Evolutionary conservation across 192 early-diverging fungal species (phyloP).

Genomic region (Linnemannia exigua): DNA sequence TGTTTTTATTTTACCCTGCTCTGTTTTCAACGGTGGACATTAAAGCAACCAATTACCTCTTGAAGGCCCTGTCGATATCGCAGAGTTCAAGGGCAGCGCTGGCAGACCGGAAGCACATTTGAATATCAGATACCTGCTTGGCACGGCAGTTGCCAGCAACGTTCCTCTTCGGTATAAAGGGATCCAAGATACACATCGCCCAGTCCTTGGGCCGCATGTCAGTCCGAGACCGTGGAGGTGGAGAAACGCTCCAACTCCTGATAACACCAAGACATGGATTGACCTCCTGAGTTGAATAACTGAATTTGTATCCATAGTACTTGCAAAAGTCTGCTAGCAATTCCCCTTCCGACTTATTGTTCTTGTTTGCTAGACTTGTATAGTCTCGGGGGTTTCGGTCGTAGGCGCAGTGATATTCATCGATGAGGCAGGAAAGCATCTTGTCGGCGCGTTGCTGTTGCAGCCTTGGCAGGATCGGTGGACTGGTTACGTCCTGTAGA

Average conservation of each 20-base stretch:
- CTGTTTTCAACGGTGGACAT: too few species aligned
- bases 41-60: background rate
- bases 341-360: background rate
- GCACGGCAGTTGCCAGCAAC: constrained; percentile 8
- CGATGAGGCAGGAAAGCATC: background rate
- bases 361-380: background rate
- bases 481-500: background rate
- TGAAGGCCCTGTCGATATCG: background rate
- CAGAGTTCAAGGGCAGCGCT: background rate
- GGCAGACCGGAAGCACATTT: background rate
- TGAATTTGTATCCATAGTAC: background rate
- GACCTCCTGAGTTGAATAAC: constrained; percentile 2
- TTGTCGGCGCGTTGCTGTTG: background rate
- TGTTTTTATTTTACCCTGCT: too few species aligned
- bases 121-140: background rate
- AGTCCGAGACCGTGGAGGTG: background rate
- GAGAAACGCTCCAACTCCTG: background rate
- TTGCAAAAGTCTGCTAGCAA: background rate
- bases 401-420: background rate
- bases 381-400: constrained; percentile 7
- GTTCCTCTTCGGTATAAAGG: constrained; percentile 1
- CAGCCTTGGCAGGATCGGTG: constrained; percentile 6
- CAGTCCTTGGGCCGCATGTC: background rate
- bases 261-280: background rate
- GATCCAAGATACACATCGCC: constrained; percentile 4